A percentile compares a stretch with the other conserved stretches of the same genome.
phyloP scores from a whole-genome alignment of 306 rosid species.

The Cercis canadensis region DNA sequence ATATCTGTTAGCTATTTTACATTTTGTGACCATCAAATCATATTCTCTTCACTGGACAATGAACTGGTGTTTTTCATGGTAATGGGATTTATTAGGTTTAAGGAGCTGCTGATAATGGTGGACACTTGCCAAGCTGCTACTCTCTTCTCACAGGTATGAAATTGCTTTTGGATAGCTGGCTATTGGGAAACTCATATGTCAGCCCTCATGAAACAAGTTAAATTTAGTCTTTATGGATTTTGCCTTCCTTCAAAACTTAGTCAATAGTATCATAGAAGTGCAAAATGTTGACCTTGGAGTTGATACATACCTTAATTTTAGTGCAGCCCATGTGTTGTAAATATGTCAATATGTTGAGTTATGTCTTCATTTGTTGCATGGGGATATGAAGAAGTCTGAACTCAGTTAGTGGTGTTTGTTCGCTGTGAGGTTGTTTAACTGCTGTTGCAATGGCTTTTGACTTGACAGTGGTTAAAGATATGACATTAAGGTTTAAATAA shows the following conservation, averaged over 20 bases:
- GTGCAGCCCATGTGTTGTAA: too few relatives aligned
- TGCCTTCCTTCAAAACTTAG: constrained; percentile 4
- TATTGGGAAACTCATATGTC: constrained; percentile 11
- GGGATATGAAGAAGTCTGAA: too few relatives aligned
- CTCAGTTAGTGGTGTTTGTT: too few relatives aligned
- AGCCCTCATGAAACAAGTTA: constrained; percentile 21
- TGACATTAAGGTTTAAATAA: too few relatives aligned
- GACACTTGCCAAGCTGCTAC: constrained; percentile 98
- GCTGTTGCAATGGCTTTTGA: too few relatives aligned
- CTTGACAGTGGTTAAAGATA: too few relatives aligned
- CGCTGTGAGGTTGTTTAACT: too few relatives aligned
- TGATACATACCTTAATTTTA: too few relatives aligned
- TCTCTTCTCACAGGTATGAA: constrained; percentile 87
- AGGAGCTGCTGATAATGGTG: constrained; percentile 98
- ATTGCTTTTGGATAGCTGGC: constrained; percentile 22
- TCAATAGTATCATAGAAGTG: constrained; percentile 14
- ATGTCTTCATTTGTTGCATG: too few relatives aligned
- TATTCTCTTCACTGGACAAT: constrained; percentile 8
- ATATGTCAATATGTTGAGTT: too few relatives aligned
- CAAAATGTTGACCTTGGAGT: constrained; percentile 1
- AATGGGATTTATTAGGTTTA: constrained; percentile 65
- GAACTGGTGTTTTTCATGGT: constrained; percentile 36
- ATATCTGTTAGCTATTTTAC: background rate
- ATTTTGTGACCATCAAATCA: constrained; percentile 14
- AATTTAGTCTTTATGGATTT: background rate